Percentiles rank a stretch among this genome's conserved stretches.
Evolutionary conservation across 78 protist genomes (phyloP).

Genomic region (Speleostelium caveatum): DNA sequence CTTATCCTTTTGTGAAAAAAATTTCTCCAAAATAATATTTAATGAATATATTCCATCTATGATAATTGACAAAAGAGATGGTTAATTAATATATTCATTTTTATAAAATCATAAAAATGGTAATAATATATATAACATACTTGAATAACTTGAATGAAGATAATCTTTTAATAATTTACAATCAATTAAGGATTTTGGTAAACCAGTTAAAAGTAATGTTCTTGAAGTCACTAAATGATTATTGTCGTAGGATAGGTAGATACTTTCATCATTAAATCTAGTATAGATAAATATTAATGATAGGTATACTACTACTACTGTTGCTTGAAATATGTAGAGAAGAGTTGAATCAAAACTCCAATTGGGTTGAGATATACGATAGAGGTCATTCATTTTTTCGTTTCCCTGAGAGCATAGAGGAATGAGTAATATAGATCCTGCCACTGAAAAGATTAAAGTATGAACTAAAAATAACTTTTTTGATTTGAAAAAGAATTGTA

Average conservation of each 20-base stretch:
- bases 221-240: slow-evolving; percentile 71
- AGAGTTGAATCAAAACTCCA: slow-evolving; percentile 39
- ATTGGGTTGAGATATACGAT: slow-evolving; percentile 43
- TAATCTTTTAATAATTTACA: slow-evolving; percentile 14
- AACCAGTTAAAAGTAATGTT: slow-evolving; percentile 35
- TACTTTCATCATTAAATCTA: slow-evolving; percentile 53
- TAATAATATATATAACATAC: no score
- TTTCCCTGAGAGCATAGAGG: slow-evolving; percentile 39
- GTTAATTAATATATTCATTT: background rate
- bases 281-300: slow-evolving; percentile 13
- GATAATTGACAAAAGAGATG: background rate
- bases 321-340: slow-evolving; percentile 21
- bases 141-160: slow-evolving; percentile 59
- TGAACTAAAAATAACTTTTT: slow-evolving; percentile 13
- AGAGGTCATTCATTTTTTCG: slow-evolving; percentile 5
- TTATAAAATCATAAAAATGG: no score
- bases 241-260: slow-evolving; percentile 11
- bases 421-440: background rate
- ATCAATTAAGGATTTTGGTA: slow-evolving; percentile 60
- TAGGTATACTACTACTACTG: background rate
- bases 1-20: slow-evolving; percentile 11
- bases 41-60: slow-evolving; percentile 49
- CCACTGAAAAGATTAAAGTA: background rate
- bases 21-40: slow-evolving; percentile 16
- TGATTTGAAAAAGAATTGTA: slow-evolving; percentile 21